Conservation (phyloP, 148 eudicot species). For the Camellia granthamiana region DNA sequence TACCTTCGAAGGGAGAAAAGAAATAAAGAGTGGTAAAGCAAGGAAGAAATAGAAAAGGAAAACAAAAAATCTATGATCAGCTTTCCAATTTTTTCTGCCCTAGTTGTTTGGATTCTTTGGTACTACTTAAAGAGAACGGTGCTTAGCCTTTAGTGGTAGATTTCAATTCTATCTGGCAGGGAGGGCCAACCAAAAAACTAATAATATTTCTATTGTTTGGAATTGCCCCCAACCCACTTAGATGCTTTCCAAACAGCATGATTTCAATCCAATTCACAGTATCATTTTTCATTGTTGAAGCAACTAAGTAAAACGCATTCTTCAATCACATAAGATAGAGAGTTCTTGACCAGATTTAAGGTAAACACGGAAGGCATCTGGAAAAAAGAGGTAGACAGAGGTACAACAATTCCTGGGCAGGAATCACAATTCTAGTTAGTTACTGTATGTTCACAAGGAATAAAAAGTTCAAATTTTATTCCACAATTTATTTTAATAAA, state of each 20-base stretch:
- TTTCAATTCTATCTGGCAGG: constrained; percentile 8
- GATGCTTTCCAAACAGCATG: too few relatives aligned
- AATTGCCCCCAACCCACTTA: not conserved
- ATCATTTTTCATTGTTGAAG: too few relatives aligned
- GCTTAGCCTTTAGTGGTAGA: constrained; percentile 9
- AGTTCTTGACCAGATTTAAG: too few relatives aligned
- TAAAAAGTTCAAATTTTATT: not conserved
- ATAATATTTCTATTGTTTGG: not conserved
- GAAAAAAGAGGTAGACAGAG: not conserved
- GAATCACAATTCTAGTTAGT: not conserved
- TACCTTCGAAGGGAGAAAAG: not conserved
- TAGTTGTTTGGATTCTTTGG: constrained; percentile 1
- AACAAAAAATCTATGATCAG: not conserved
- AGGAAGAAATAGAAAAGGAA: not conserved
- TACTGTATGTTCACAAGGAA: not conserved
- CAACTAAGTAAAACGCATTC: too few relatives aligned
- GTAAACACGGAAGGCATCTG: too few relatives aligned
- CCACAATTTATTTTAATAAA: constrained; percentile 25
- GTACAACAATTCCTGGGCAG: not conserved
- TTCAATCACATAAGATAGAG: too few relatives aligned
- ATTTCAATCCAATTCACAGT: too few relatives aligned
- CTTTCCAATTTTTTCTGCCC: constrained; percentile 5
- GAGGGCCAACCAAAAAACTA: not conserved
- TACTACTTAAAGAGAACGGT: not conserved
- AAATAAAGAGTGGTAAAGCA: not conserved